Conservation (phyloP, 768 basidiomycete genomes). For the Phylloporus arenicola region DNA sequence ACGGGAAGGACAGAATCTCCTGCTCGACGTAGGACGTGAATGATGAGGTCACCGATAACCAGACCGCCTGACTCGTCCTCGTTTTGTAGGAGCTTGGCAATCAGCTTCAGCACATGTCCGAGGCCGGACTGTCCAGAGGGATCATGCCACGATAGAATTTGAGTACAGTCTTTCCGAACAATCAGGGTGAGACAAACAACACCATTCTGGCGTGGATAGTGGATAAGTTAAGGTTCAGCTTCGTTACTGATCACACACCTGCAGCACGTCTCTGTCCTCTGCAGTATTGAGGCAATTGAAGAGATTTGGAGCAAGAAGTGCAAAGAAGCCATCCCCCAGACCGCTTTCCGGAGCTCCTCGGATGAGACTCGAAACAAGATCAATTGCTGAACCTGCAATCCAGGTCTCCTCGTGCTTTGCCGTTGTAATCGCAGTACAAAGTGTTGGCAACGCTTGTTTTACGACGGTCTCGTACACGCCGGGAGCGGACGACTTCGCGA, state of each 20-base stretch:
- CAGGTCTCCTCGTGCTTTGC: slow-evolving; percentile 63
- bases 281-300: slow-evolving; percentile 63
- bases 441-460: slow-evolving; percentile 62
- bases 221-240: not conserved
- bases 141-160: slow-evolving; percentile 75
- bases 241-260: slow-evolving; percentile 39
- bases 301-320: slow-evolving; percentile 64
- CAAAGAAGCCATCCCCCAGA: slow-evolving; percentile 79
- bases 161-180: slow-evolving; percentile 81
- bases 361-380: slow-evolving; percentile 69
- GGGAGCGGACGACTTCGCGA: slow-evolving; percentile 55
- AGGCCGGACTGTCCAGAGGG: slow-evolving; percentile 67
- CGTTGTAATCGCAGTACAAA: slow-evolving; percentile 59
- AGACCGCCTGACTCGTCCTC: slow-evolving; percentile 91
- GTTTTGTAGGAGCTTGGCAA: slow-evolving; percentile 70
- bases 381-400: slow-evolving; percentile 75
- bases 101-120: slow-evolving; percentile 63
- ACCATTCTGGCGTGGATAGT: slow-evolving; percentile 55
- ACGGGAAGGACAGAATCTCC: slow-evolving; percentile 78
- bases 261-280: slow-evolving; percentile 83
- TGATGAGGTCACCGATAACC: slow-evolving; percentile 90
- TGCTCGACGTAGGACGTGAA: slow-evolving; percentile 83
- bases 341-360: slow-evolving; percentile 57
- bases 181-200: slow-evolving; percentile 76
- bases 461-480: slow-evolving; percentile 71